These are phyloP conservation scores for Cylindrotheca fusiformis DNA, from an alignment of 108 stramenopile species.

Conservation along the genomic window DNA sequence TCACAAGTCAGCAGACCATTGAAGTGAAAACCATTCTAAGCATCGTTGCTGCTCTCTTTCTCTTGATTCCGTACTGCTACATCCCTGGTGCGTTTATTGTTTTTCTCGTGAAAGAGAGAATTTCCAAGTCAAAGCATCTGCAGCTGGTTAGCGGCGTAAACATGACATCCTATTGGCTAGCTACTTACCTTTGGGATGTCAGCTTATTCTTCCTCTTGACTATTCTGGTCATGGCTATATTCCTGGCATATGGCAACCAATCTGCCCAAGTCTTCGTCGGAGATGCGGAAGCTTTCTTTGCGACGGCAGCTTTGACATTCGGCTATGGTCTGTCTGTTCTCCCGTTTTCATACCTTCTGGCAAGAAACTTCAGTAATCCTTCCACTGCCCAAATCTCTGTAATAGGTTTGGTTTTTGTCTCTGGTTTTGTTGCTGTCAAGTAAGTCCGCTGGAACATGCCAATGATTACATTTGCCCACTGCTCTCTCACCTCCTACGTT, in stretches of 20 bases:
- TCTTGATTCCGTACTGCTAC: conserved; percentile 48
- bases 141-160: conserved; percentile 41
- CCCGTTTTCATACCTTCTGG: conserved; percentile 52
- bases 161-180: conserved; percentile 33
- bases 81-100: conserved; percentile 44
- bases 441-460: conserved; percentile 24
- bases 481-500: too few relatives aligned
- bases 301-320: conserved; percentile 18
- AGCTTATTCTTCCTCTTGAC: conserved; percentile 33
- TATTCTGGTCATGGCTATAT: conserved; percentile 19
- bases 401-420: conserved; percentile 45
- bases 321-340: conserved; percentile 35
- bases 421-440: conserved; percentile 56
- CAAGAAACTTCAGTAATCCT: conserved; percentile 41
- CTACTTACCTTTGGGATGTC: conserved; percentile 34
- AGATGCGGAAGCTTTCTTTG: conserved; percentile 5
- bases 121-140: conserved; percentile 44
- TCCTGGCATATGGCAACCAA: conserved; percentile 26
- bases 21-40: conserved; percentile 33
- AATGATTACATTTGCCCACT: too few relatives aligned
- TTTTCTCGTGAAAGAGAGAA: conserved; percentile 37
- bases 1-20: conserved; percentile 30
- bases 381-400: conserved; percentile 59
- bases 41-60: conserved; percentile 38
- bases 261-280: conserved; percentile 43